These are phyloP conservation scores for Tetrahymena thermophila DNA, from an alignment of 73 alveolate species.

Conservation along the genomic window DNA sequence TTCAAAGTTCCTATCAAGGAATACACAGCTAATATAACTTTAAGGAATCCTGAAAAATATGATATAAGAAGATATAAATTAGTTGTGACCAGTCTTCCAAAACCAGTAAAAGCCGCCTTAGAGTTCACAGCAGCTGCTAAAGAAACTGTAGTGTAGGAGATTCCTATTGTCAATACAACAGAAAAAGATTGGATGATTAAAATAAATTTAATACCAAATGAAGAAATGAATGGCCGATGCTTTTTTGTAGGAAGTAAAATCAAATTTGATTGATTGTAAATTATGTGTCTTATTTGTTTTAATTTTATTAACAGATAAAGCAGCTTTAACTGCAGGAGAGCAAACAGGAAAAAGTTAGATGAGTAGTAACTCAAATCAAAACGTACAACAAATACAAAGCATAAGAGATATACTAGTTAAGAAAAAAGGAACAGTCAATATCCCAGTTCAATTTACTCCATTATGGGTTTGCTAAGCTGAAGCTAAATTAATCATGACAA, in stretches of 20 bases:
- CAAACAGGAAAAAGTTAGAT: not conserved
- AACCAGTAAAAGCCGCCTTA: slow-evolving; percentile 85
- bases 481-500: slow-evolving; percentile 80
- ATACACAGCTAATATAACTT: slow-evolving; percentile 9
- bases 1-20: slow-evolving; percentile 36
- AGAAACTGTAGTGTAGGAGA: slow-evolving; percentile 83
- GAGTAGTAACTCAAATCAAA: not conserved
- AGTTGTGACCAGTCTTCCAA: slow-evolving; percentile 89
- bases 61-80: slow-evolving; percentile 92
- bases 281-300: not conserved
- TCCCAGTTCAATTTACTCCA: slow-evolving; percentile 81
- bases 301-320: slow-evolving; percentile 12
- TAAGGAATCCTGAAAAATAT: slow-evolving; percentile 47
- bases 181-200: slow-evolving; percentile 93
- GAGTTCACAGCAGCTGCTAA: slow-evolving; percentile 93
- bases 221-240: not conserved
- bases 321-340: slow-evolving; percentile 36
- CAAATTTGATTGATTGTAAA: not conserved
- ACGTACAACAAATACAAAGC: not conserved
- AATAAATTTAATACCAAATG: slow-evolving; percentile 23
- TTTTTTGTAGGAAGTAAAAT: not conserved
- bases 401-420: slow-evolving; percentile 52
- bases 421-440: slow-evolving; percentile 56
- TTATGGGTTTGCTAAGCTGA: slow-evolving; percentile 71
- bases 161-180: slow-evolving; percentile 92